Percentiles rank a stretch among this genome's conserved stretches.
phyloP scores from a whole-genome alignment of 495 filamentous ascomycete genomes.

The Penicillium angulare region DNA sequence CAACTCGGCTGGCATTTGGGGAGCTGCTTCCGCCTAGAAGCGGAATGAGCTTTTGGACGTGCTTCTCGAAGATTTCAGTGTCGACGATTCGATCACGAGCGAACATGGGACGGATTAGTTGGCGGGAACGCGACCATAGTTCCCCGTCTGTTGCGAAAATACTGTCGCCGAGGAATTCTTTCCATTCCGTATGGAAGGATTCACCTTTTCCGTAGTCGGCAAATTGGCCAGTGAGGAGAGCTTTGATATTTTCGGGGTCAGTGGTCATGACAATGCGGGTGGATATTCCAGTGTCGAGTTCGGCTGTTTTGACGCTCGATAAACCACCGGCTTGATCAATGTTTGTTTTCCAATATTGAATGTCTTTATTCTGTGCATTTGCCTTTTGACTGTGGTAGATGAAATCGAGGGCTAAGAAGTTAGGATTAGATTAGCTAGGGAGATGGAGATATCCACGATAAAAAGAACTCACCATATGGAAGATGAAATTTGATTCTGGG shows the following conservation, averaged over 20 bases:
- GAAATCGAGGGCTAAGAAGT: constrained; percentile 57
- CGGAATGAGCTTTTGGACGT: constrained; percentile 66
- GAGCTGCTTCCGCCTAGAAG: constrained; percentile 49
- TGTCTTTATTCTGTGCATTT: constrained; percentile 49
- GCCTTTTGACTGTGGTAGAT: constrained; percentile 51
- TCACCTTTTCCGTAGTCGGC: constrained; percentile 70
- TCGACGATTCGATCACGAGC: constrained; percentile 76
- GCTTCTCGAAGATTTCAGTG: constrained; percentile 74
- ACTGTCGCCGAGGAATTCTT: constrained; percentile 70
- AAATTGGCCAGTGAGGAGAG: constrained; percentile 74
- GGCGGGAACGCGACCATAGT: constrained; percentile 70
- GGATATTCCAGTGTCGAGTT: constrained; percentile 53
- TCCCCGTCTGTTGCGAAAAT: constrained; percentile 79
- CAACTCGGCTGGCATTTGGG: constrained; percentile 45
- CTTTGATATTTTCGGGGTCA: constrained; percentile 69
- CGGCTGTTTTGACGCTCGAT: constrained; percentile 53
- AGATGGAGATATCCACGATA: background rate
- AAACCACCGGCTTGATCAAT: constrained; percentile 40
- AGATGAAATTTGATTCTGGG: constrained; percentile 31
- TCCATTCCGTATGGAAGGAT: constrained; percentile 67
- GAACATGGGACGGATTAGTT: constrained; percentile 82
- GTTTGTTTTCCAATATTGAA: constrained; percentile 57
- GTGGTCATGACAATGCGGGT: constrained; percentile 61
- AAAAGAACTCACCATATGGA: constrained; percentile 31
- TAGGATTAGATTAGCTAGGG: constrained; percentile 1